A percentile compares a stretch with the other conserved stretches of the same genome.
phyloP scores from a whole-genome alignment of 2,329 filamentous ascomycete genomes.

The Penicillium sp. region DNA sequence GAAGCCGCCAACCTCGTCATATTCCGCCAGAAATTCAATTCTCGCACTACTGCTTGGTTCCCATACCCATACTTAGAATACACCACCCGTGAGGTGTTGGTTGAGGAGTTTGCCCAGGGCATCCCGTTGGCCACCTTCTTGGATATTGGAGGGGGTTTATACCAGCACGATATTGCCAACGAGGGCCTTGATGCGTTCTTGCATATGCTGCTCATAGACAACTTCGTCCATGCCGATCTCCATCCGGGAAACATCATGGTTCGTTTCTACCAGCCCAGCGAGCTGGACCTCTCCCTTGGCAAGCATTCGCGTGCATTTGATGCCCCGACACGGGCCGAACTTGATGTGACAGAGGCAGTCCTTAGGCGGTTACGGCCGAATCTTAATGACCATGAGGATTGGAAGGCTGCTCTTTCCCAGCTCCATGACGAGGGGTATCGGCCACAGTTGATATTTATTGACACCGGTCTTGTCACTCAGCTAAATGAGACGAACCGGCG shows the following conservation, averaged over 20 bases:
- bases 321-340: conserved; percentile 50
- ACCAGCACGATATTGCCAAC: conserved; percentile 89
- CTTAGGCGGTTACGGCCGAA: conserved; percentile 75
- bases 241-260: conserved; percentile 99
- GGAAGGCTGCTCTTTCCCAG: conserved; percentile 69
- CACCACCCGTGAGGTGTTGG: conserved; percentile 84
- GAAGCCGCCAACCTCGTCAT: conserved; percentile 83
- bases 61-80: conserved; percentile 91
- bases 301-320: conserved; percentile 43
- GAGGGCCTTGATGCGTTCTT: conserved; percentile 95
- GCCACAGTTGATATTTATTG: conserved; percentile 95
- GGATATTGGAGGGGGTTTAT: conserved; percentile 85
- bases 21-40: conserved; percentile 87
- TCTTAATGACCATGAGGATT: conserved; percentile 64
- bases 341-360: conserved; percentile 84
- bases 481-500: conserved; percentile 79
- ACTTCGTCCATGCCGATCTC: conserved; percentile 94
- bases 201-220: conserved; percentile 94
- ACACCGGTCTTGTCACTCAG: conserved; percentile 92
- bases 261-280: conserved; percentile 84
- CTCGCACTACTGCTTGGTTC: conserved; percentile 91
- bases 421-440: conserved; percentile 86
- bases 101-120: conserved; percentile 94
- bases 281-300: conserved; percentile 62
- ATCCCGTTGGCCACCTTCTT: conserved; percentile 89